Base-by-base conservation (phyloP, 306 rosid genomes). In the Trifolium fragiferum region DNA sequence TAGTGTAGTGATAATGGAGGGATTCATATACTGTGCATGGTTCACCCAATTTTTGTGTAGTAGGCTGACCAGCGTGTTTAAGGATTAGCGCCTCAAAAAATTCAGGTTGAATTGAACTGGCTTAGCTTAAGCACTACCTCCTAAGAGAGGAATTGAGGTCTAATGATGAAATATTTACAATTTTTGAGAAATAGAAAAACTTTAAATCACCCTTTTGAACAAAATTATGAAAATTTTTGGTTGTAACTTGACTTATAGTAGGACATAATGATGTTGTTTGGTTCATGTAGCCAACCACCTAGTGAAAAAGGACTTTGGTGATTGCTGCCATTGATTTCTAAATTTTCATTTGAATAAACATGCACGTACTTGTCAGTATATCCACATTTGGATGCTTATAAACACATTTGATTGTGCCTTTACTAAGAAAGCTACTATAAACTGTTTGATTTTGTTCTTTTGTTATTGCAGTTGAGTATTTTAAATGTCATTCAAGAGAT, bases 381-480 rank as follows among this genome's bases (percentile, higher is more conserved):
- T 76, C 64, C 74, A 70, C 67, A 23, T 66, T 50, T 77, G 57
- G 57, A 57, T 7, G 35, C 46, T 57, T 35, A 54, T 60, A 73
- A 44, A 67, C 64, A 54, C 1, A 25, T 55, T 38, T 43, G 18
- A 35, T 38, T 59, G 27, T 71, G 75, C 78, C 60, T 72, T 71
- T 81, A 58, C 53, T 38, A 33, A 23, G 44, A 66, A 66, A 72
- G 74, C 57, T 62, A 37, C 72, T 72, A 69, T 41, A 35, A 33
- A 35, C 60, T 63, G 13, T 72, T 78, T 79, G 73, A 78, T 60
- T 73, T 33, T 72, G 71, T 73, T 83, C 38, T 53, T 69, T 83
- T 78, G 73, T 73, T 80, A 55, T 72, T 82, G 85, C 96, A 93
- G 98, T 82, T 93, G 90, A 97, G 97, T 75, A 87, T 93, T 88